These are phyloP conservation scores for Colletotrichum sublineola DNA, from an alignment of 2,329 filamentous ascomycete genomes.

Conservation along the genomic window DNA sequence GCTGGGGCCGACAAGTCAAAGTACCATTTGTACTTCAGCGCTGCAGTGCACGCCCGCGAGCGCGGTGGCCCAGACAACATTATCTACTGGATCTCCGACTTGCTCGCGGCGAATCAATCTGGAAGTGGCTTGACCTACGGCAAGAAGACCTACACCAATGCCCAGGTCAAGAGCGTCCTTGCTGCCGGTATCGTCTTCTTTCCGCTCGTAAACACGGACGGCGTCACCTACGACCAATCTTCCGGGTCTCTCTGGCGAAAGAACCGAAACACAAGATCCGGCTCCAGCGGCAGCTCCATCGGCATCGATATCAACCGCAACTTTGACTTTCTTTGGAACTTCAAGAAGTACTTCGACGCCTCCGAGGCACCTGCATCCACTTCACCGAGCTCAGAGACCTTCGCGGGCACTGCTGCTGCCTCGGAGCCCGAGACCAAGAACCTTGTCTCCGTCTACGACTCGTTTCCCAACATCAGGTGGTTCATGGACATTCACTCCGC, in stretches of 20 bases:
- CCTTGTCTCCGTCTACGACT: slow-evolving; percentile 62
- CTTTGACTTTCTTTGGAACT: slow-evolving; percentile 71
- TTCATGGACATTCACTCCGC: slow-evolving; percentile 66
- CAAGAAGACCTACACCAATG: slow-evolving; percentile 62
- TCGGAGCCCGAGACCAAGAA: slow-evolving; percentile 65
- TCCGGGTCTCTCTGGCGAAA: slow-evolving; percentile 67
- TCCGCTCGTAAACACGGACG: slow-evolving; percentile 67
- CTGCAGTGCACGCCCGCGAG: slow-evolving; percentile 69
- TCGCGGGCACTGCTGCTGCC: slow-evolving; percentile 60
- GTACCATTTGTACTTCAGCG: slow-evolving; percentile 66
- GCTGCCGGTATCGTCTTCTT: slow-evolving; percentile 66
- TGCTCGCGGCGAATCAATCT: slow-evolving; percentile 65
- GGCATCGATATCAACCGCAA: slow-evolving; percentile 70
- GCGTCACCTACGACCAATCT: slow-evolving; percentile 64
- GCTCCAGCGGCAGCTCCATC: slow-evolving; percentile 45
- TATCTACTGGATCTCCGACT: slow-evolving; percentile 69
- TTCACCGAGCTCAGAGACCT: slow-evolving; percentile 56
- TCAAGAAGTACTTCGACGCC: slow-evolving; percentile 57
- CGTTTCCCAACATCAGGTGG: slow-evolving; percentile 61
- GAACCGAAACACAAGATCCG: slow-evolving; percentile 60
- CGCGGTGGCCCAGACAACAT: slow-evolving; percentile 69
- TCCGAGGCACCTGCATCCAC: slow-evolving; percentile 52
- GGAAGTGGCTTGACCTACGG: slow-evolving; percentile 66
- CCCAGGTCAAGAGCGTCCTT: slow-evolving; percentile 65
- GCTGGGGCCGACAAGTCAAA: slow-evolving; percentile 34